These are phyloP conservation scores for Candida berthetii DNA, from an alignment of 805 yeast genomes.

Conservation along the genomic window DNA sequence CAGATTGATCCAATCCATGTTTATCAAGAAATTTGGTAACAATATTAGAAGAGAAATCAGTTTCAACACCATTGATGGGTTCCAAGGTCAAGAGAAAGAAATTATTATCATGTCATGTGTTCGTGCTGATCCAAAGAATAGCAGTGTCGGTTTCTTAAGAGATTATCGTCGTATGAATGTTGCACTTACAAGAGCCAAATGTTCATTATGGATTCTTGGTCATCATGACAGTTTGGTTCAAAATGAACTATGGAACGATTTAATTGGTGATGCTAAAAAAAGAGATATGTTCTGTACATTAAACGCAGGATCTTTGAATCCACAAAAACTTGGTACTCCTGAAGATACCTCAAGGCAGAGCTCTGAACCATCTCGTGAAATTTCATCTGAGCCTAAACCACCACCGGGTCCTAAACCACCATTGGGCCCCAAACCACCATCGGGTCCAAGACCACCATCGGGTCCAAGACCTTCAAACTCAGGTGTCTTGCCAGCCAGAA, in stretches of 20 bases:
- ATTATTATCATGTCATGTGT: conserved; percentile 93
- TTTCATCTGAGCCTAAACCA: neutral
- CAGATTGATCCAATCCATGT: conserved; percentile 45
- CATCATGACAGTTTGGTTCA: conserved; percentile 56
- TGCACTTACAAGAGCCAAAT: conserved; percentile 88
- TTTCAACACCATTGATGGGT: conserved; percentile 95
- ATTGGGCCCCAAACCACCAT: neutral
- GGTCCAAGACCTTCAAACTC: neutral
- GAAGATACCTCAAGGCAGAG: too few relatives aligned
- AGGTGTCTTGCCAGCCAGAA: neutral
- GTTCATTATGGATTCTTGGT: conserved; percentile 92
- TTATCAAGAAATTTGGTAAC: conserved; percentile 55
- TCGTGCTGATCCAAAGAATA: conserved; percentile 60
- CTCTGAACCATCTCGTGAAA: too few relatives aligned
- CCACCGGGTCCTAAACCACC: neutral
- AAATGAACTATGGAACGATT: conserved; percentile 67
- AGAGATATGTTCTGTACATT: conserved; percentile 27
- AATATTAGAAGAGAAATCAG: conserved; percentile 62
- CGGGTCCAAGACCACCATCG: neutral
- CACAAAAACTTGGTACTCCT: neutral
- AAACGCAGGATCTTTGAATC: conserved; percentile 3
- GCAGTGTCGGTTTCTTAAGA: conserved; percentile 78
- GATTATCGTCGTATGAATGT: conserved; percentile 97
- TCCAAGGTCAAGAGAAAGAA: conserved; percentile 97
- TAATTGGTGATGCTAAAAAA: conserved; percentile 58